Percentiles rank a stretch among this genome's conserved stretches.
phyloP scores from a whole-genome alignment of 176 grass and related monocot genomes.

The Avena eriantha region DNA sequence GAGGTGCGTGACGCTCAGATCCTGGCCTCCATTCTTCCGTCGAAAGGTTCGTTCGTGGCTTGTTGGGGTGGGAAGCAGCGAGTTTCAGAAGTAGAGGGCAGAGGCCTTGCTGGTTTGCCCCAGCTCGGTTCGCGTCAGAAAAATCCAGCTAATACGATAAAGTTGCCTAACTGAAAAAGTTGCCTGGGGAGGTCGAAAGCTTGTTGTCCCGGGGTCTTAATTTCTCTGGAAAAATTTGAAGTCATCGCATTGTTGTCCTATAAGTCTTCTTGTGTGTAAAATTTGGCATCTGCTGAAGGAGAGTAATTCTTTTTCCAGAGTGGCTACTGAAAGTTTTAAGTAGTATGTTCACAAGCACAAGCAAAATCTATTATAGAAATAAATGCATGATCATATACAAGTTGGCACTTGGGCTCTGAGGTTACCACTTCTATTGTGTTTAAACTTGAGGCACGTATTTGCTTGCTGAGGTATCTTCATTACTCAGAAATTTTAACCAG shows the following conservation, averaged over 20 bases:
- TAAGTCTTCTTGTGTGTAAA: not conserved
- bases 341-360: not conserved
- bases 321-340: not conserved
- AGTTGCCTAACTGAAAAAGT: not conserved
- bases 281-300: not conserved
- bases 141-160: not conserved
- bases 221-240: conserved; percentile 10
- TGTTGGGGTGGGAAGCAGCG: not conserved
- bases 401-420: not conserved
- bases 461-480: not conserved
- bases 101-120: not conserved
- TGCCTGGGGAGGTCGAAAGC: too few relatives aligned
- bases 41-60: not conserved
- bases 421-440: not conserved
- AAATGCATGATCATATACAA: not conserved
- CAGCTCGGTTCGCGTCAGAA: not conserved
- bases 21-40: not conserved
- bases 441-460: not conserved
- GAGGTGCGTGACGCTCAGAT: conserved; percentile 46
- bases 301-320: not conserved
- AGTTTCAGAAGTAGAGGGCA: not conserved
- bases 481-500: not conserved
- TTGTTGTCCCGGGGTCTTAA: not conserved
- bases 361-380: not conserved
- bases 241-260: not conserved